Conservation (phyloP, 192 early-diverging fungal species). For the Dimargaris cristalligena region DNA sequence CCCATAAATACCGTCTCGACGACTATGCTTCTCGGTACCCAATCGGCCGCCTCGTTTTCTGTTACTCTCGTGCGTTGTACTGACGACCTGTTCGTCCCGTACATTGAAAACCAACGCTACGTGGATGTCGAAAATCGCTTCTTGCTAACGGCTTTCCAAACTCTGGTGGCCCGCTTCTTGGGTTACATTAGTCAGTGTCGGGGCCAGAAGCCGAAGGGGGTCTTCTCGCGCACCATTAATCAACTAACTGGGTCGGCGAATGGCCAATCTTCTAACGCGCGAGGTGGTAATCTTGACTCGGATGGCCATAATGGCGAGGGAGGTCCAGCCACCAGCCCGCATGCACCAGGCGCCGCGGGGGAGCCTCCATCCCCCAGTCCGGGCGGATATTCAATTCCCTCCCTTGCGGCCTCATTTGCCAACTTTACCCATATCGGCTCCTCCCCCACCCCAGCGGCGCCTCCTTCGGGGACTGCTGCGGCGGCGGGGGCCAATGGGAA, state of each 20-base stretch:
- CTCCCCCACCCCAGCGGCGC: not conserved
- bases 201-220: slow-evolving; percentile 20
- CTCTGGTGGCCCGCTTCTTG: slow-evolving; percentile 29
- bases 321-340: not conserved
- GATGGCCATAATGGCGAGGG: not conserved
- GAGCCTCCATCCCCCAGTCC: not conserved
- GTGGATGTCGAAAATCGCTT: slow-evolving; percentile 58
- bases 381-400: slow-evolving; percentile 14
- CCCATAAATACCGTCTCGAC: not conserved
- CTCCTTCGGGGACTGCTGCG: not conserved
- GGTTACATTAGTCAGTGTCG: slow-evolving; percentile 23
- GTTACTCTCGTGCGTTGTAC: slow-evolving; percentile 72
- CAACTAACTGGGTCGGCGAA: slow-evolving; percentile 16
- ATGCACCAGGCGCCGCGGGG: not conserved
- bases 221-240: slow-evolving; percentile 27
- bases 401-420: slow-evolving; percentile 9
- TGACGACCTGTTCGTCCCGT: slow-evolving; percentile 91
- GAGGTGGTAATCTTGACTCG: not conserved
- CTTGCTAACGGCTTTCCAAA: slow-evolving; percentile 45
- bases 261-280: too few relatives aligned
- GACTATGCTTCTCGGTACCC: slow-evolving; percentile 9
- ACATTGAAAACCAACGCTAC: slow-evolving; percentile 77
- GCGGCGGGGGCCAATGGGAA: not conserved
- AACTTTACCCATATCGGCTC: not conserved
- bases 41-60: slow-evolving; percentile 33